Conservation (phyloP, 164 flowering plant genomes). For the Magnolia kwangsiensis region DNA sequence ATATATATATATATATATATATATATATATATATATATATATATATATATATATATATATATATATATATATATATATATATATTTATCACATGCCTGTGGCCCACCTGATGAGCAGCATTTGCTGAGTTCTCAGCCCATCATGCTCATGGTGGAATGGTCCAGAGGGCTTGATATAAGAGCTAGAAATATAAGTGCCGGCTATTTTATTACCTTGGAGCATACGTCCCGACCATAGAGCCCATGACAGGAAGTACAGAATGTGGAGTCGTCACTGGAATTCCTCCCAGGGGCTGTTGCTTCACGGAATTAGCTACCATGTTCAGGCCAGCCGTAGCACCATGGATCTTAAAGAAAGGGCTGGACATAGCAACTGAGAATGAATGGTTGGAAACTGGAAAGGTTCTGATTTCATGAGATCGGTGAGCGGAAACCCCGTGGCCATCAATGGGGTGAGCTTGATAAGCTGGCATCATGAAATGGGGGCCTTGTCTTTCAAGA, state of each 20-base stretch:
- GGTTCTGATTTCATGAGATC: constrained; percentile 32
- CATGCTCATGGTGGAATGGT: not conserved
- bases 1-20: too few relatives aligned
- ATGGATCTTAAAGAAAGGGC: constrained; percentile 42
- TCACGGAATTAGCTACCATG: constrained; percentile 19
- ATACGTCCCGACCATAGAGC: constrained; percentile 31
- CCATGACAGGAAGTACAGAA: constrained; percentile 23
- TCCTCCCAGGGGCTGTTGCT: constrained; percentile 50
- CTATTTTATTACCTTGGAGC: constrained; percentile 43
- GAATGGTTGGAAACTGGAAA: constrained; percentile 38
- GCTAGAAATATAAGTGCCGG: not conserved
- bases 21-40: too few relatives aligned
- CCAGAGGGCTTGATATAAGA: not conserved
- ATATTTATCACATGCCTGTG: not conserved
- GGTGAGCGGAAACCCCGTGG: constrained; percentile 18
- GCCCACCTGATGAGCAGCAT: not conserved
- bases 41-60: too few relatives aligned
- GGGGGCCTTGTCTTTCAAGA: constrained; percentile 33
- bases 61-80: too few relatives aligned
- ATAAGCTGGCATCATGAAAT: constrained; percentile 29
- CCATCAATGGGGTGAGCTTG: constrained; percentile 31
- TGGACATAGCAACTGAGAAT: constrained; percentile 38
- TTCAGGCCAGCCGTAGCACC: constrained; percentile 35
- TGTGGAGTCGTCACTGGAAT: constrained; percentile 33
- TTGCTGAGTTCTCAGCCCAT: not conserved